Evolutionary conservation across 2,329 filamentous ascomycete species (phyloP).

Genomic region (Alternaria sp.): DNA sequence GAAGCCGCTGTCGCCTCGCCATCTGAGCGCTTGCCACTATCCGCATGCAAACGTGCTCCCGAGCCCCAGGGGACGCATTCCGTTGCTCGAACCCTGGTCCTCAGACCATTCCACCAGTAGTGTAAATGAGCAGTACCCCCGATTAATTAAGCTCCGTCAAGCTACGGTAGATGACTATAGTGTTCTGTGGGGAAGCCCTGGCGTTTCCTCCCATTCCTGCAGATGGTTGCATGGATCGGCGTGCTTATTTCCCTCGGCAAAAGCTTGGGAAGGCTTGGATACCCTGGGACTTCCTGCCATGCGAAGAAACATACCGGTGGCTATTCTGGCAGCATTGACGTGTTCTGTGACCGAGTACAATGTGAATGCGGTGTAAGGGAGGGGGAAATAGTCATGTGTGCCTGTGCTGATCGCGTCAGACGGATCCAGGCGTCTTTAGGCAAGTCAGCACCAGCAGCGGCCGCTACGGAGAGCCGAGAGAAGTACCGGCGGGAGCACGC

Average conservation of each 20-base stretch:
- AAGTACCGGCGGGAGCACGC: not conserved
- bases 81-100: not conserved
- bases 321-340: not conserved
- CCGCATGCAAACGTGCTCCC: not conserved
- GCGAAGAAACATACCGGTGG: not conserved
- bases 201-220: not conserved
- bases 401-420: not conserved
- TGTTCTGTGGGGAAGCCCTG: constrained; percentile 8
- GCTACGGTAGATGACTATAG: constrained; percentile 1
- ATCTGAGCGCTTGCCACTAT: not conserved
- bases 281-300: not conserved
- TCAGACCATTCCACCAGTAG: not conserved
- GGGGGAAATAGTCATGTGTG: not conserved
- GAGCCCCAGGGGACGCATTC: not conserved
- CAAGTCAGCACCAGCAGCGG: not conserved
- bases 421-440: not conserved
- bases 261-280: constrained; percentile 13
- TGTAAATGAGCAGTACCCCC: constrained; percentile 2
- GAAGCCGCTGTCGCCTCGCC: not conserved
- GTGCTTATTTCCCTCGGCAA: constrained; percentile 13
- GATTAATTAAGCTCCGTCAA: constrained; percentile 7
- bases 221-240: not conserved
- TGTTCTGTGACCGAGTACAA: not conserved
- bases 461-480: not conserved
- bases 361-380: not conserved